Evolutionary conservation across 148 eudicot species (phyloP).

Genomic region (Rhododendron ovatum): DNA sequence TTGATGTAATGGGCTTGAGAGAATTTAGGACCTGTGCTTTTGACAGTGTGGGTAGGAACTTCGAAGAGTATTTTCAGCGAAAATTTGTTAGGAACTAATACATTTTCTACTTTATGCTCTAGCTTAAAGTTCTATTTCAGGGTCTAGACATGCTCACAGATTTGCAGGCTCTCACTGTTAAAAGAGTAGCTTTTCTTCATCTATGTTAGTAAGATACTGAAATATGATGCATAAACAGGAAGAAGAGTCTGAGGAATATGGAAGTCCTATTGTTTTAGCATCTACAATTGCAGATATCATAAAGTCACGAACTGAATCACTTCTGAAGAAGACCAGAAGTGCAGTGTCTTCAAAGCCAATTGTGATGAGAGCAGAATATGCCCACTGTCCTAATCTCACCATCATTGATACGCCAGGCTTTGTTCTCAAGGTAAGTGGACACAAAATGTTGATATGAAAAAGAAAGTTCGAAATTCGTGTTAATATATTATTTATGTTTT

Average conservation of each 20-base stretch:
- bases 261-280: conserved; percentile 57
- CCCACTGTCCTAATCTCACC: conserved; percentile 95
- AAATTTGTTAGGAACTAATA: not conserved
- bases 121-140: not conserved
- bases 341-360: conserved; percentile 95
- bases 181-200: not conserved
- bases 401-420: conserved; percentile 97
- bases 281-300: conserved; percentile 81
- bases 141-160: not conserved
- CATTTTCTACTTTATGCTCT: not conserved
- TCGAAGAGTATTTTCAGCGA: not conserved
- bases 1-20: not conserved
- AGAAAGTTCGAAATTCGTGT: not conserved
- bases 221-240: conserved; percentile 41
- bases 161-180: too few species aligned
- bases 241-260: conserved; percentile 94
- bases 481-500: not conserved
- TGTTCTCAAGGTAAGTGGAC: conserved; percentile 68
- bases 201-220: conserved; percentile 5
- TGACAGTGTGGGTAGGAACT: not conserved
- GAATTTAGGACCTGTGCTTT: not conserved
- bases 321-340: conserved; percentile 56
- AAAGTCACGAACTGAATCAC: conserved; percentile 77
- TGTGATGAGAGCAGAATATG: conserved; percentile 97
- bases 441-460: not conserved